Conservation (phyloP, 768 basidiomycete species). For the Pleurotus citrinopileatus region DNA sequence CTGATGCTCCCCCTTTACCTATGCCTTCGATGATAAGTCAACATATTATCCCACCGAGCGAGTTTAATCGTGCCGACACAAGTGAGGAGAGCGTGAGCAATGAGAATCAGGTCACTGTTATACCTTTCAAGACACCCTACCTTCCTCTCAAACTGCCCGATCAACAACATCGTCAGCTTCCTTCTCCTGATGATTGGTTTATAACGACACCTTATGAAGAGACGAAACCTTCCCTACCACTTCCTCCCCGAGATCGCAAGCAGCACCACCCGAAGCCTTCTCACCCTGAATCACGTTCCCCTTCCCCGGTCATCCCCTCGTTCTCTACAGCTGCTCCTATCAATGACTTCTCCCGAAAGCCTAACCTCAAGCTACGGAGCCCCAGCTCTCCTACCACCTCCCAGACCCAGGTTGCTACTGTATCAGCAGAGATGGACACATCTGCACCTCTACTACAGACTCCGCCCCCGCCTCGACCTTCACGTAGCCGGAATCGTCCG, state of each 20-base stretch:
- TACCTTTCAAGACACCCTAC: not conserved
- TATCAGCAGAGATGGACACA: not conserved
- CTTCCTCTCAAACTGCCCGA: conserved; percentile 2
- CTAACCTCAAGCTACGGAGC: conserved; percentile 1
- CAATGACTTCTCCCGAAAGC: conserved; percentile 37
- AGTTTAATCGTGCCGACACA: conserved; percentile 37
- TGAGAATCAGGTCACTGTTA: not conserved
- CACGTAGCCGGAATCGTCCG: not conserved
- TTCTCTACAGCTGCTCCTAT: conserved; percentile 46
- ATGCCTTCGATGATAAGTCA: conserved; percentile 25
- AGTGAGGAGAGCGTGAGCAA: conserved; percentile 6
- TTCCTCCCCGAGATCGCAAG: conserved; percentile 27
- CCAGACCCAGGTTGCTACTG: conserved; percentile 13
- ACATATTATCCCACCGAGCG: conserved; percentile 55
- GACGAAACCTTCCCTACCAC: conserved; percentile 30
- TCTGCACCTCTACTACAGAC: not conserved
- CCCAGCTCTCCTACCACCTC: not conserved
- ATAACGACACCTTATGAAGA: conserved; percentile 28
- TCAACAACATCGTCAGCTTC: not conserved
- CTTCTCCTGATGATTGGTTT: conserved; percentile 12
- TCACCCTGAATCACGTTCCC: not conserved
- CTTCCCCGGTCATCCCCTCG: conserved; percentile 45
- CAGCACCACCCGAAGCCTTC: not conserved
- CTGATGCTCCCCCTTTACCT: conserved; percentile 36
- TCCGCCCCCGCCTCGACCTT: not conserved